Conservation (phyloP, 2,329 filamentous ascomycete genomes). For the Calonectria henricotiae region DNA sequence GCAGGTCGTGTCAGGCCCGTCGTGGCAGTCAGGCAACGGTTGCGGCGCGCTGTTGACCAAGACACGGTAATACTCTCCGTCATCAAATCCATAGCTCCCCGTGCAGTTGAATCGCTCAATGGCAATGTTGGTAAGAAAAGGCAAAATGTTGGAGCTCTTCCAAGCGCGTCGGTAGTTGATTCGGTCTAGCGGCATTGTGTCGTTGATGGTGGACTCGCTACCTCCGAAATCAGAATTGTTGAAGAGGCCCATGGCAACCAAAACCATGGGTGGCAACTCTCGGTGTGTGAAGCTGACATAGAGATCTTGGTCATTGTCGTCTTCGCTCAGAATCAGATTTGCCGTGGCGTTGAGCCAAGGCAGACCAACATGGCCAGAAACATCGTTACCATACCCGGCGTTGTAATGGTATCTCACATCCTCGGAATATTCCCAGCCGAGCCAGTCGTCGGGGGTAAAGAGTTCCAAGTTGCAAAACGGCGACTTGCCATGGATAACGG, state of each 20-base stretch:
- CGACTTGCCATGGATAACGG: constrained; percentile 74
- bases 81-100: constrained; percentile 67
- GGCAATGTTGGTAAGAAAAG: constrained; percentile 78
- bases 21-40: constrained; percentile 40
- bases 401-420: constrained; percentile 79
- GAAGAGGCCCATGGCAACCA: constrained; percentile 79
- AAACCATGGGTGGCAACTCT: constrained; percentile 77
- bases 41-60: constrained; percentile 49
- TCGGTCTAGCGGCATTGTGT: constrained; percentile 75
- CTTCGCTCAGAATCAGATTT: constrained; percentile 62
- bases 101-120: constrained; percentile 76
- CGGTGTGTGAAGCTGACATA: constrained; percentile 81
- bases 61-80: constrained; percentile 49
- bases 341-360: constrained; percentile 79
- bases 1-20: constrained; percentile 47
- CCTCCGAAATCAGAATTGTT: constrained; percentile 75
- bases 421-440: constrained; percentile 77
- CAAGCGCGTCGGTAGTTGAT: constrained; percentile 77
- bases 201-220: constrained; percentile 67
- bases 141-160: constrained; percentile 75
- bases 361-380: constrained; percentile 73
- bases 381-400: constrained; percentile 74
- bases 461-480: constrained; percentile 74
- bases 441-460: constrained; percentile 76
- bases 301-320: constrained; percentile 68